Evolutionary conservation across 371 early-diverging fungal genomes (phyloP), one percentile per base, ranked within the genome.

Genomic region (Zopfochytrium polystomum): DNA sequence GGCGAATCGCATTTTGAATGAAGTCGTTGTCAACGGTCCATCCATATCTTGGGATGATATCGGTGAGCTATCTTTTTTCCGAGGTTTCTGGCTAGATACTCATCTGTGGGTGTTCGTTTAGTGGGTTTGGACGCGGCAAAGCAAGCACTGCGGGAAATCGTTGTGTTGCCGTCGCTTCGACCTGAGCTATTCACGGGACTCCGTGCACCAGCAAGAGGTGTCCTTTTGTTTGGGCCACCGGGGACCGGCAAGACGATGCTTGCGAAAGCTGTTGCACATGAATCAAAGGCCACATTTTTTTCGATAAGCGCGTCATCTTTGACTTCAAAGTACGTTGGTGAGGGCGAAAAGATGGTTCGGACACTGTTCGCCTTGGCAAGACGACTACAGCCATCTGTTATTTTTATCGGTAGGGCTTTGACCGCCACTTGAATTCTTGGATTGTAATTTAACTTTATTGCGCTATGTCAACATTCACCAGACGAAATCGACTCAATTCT

Each of bases 211-310:
- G 98, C 98, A 90, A 79, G 88, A 59, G 99, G 99, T 22, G 98
- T 99, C 59, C 77, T 99, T 48, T 72, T 99, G 25, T 99, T 98
- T 75, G 99, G 99, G n/a, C 97, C 97, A 29, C 99, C 99, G 20
- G 97, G 98, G 68, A 96, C 99, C 0, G 96, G 99, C 63, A 97
- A 99, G 80, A 91, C 98, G 13, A 93, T 90, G 65, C 81, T 99
- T 58, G 98, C 98, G 27, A 96, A 95, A 72, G 97, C 96, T 0
- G 93, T 98, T 9, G 97, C 98, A 0, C 95, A 95, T 1, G 96
- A 98, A 68, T 92, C 96, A 34, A 83, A 90, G 45, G 86, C 96
- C 1, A 95, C 96, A 13, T 98, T 98, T 72, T 93, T 96, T 64
- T 89, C 94, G 13, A 89, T 98, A 18, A 91, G 91, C 2, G 94